Percentiles rank a stretch among this genome's conserved stretches.
Conservation (phyloP, 148 eudicot species). For the Rhododendron griersonianum region DNA sequence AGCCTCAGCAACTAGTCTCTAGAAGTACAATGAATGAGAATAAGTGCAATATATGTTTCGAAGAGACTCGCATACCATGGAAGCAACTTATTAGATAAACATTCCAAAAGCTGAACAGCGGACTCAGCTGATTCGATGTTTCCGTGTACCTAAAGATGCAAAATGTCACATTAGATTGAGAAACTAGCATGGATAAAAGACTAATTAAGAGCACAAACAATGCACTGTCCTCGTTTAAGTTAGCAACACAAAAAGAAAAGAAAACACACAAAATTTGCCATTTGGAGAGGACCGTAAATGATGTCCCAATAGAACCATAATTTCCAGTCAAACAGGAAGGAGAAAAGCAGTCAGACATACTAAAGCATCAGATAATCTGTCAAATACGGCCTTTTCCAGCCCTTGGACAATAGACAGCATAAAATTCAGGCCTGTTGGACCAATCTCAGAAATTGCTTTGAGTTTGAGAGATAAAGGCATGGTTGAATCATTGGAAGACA, state of each 20-base stretch:
- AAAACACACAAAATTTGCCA: not conserved
- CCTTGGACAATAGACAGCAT: conserved; percentile 46
- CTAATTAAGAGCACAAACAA: not conserved
- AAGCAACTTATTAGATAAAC: conserved; percentile 67
- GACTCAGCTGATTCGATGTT: conserved; percentile 29
- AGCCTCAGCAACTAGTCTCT: not conserved
- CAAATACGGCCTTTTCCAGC: conserved; percentile 39
- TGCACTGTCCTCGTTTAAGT: not conserved
- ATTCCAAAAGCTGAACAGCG: conserved; percentile 57
- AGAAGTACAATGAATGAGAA: not conserved
- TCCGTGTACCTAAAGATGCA: conserved; percentile 44
- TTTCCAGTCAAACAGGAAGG: conserved; percentile 5
- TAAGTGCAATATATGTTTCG: not conserved
- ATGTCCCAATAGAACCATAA: not conserved
- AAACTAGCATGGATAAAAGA: not conserved
- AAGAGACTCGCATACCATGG: conserved; percentile 50
- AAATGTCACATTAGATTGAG: conserved; percentile 1
- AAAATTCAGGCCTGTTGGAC: conserved; percentile 42
- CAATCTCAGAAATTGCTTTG: conserved; percentile 62
- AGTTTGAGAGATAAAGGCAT: conserved; percentile 57
- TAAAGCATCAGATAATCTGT: conserved; percentile 43
- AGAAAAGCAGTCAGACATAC: conserved; percentile 37
- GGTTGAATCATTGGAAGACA: conserved; percentile 41
- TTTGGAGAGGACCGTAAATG: not conserved
- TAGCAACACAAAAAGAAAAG: not conserved